A percentile compares a stretch with the other conserved stretches of the same genome.
phyloP scores from a whole-genome alignment of 2,329 filamentous ascomycete species.

The Monilinia fructicola region DNA sequence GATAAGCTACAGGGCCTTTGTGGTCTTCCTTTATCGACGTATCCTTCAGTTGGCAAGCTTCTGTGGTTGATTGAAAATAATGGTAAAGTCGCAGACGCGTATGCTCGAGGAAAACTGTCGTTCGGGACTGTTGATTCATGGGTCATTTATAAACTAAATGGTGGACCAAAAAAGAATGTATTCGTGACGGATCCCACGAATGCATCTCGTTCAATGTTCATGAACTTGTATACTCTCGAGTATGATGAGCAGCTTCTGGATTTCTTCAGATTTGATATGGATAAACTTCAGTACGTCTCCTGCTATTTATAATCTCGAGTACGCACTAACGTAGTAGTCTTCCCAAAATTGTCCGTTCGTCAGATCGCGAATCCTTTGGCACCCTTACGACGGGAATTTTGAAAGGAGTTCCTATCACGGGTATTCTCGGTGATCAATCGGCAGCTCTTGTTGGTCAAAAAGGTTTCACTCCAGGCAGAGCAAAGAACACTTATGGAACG shows the following conservation, averaged over 20 bases:
- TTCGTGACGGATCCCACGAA: slow-evolving; percentile 87
- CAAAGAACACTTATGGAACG: slow-evolving; percentile 85
- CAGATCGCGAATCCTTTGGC: slow-evolving; percentile 68
- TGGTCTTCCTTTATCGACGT: slow-evolving; percentile 82
- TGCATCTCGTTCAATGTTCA: slow-evolving; percentile 90
- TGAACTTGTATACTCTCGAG: slow-evolving; percentile 77
- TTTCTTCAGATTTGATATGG: slow-evolving; percentile 71
- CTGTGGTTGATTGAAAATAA: slow-evolving; percentile 77
- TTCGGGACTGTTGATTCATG: slow-evolving; percentile 90
- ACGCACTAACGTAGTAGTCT: slow-evolving; percentile 43
- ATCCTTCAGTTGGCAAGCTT: slow-evolving; percentile 83
- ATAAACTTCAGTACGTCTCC: slow-evolving; percentile 42
- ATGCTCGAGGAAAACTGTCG: slow-evolving; percentile 71
- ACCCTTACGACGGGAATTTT: slow-evolving; percentile 59
- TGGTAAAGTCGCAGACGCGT: slow-evolving; percentile 67
- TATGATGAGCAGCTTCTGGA: slow-evolving; percentile 76
- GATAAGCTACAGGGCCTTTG: slow-evolving; percentile 69
- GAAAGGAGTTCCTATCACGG: slow-evolving; percentile 68
- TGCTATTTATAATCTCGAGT: not conserved
- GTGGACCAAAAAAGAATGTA: slow-evolving; percentile 61
- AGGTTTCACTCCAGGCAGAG: slow-evolving; percentile 71
- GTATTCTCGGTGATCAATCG: slow-evolving; percentile 79
- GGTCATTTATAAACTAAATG: slow-evolving; percentile 83
- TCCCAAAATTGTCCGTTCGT: slow-evolving; percentile 78
- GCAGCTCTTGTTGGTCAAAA: slow-evolving; percentile 78